Evolutionary conservation across 352 stramenopile genomes (phyloP), one percentile per base, ranked within the genome.

Genomic region (Lagenidium sp.): DNA sequence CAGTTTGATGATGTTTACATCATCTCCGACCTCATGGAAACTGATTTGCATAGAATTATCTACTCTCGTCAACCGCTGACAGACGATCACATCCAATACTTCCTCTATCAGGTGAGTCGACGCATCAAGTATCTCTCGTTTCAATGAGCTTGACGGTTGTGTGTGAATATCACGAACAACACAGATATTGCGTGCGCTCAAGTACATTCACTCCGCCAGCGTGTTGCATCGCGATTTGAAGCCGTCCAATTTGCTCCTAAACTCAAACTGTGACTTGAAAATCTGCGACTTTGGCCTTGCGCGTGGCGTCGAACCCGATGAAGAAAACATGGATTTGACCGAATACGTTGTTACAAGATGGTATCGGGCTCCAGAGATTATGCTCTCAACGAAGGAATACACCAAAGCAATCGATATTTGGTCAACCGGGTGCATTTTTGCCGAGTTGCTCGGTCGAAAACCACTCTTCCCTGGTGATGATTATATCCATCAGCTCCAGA

Each of bases 401-500:
- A 96, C 86, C 18, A 97, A 98, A 57, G 82, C 88, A 15, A 96
- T 99, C 55, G 95, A 98, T 61, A 81, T 98, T 52, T 98, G 94
- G 95, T 93, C 82, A 12, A 86, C 74, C 3, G 91, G 91, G 4
- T 97, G 91, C 64, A 97, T 97, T 56, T 95, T 97, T 37, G 87
- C 84, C n/a, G 89, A 97, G 55, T 53, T 97, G 24, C 65, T 97
- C 1, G 80, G 77, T 10, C 69, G 83, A 32, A 95, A 94, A 36
- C 84, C 85, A 34, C 68, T 97, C n/a, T 97, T 97, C 35, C 89
- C 85, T 5, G 89, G 89, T 1, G 91, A 99, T 43, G 95, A 99
- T 65, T 99, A 99, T 65, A 98, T 99, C 64, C 90, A 99, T 65
- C 96, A 99, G 68, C 90, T 99, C 36, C 82, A 96, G 65, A 91